phyloP scores from a whole-genome alignment of 164 flowering plant species.

The grape (Vitis vinifera) region DNA sequence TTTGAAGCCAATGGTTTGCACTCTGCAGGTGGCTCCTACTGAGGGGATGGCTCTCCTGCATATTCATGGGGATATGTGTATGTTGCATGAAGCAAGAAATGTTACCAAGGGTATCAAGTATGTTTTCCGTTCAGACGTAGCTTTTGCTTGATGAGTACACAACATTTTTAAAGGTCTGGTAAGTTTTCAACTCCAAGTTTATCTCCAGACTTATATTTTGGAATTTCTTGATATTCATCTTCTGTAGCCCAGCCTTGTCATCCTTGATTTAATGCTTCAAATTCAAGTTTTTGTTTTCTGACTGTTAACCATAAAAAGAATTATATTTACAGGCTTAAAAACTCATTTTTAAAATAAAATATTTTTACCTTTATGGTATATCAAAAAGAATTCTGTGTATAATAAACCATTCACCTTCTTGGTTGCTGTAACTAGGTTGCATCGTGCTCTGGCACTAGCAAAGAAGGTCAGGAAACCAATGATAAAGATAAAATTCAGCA shows the following conservation, averaged over 20 bases:
- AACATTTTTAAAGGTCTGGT: constrained; percentile 3
- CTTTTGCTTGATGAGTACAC: constrained; percentile 51
- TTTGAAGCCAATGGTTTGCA: constrained; percentile 1
- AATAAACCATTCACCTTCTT: not conserved
- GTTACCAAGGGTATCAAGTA: constrained; percentile 85
- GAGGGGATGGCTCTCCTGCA: constrained; percentile 98
- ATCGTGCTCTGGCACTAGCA: not conserved
- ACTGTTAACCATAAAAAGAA: not conserved
- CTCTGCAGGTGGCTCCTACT: constrained; percentile 67
- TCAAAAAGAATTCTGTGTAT: not conserved
- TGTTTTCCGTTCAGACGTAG: constrained; percentile 87
- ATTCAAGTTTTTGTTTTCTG: not conserved
- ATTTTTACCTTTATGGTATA: not conserved
- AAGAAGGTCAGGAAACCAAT: no score
- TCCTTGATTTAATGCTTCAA: not conserved
- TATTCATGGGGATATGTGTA: constrained; percentile 86
- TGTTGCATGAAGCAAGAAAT: constrained; percentile 90
- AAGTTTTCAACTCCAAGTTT: constrained; percentile 3
- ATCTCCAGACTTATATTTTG: not conserved
- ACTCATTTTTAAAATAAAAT: not conserved
- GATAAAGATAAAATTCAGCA: no score
- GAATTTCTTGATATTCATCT: not conserved
- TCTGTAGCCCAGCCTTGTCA: not conserved
- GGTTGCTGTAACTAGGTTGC: not conserved
- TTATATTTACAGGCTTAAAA: no score